These are phyloP conservation scores for Glomus cerebriforme DNA, from an alignment of 192 early-diverging fungal genomes.

Conservation along the genomic window DNA sequence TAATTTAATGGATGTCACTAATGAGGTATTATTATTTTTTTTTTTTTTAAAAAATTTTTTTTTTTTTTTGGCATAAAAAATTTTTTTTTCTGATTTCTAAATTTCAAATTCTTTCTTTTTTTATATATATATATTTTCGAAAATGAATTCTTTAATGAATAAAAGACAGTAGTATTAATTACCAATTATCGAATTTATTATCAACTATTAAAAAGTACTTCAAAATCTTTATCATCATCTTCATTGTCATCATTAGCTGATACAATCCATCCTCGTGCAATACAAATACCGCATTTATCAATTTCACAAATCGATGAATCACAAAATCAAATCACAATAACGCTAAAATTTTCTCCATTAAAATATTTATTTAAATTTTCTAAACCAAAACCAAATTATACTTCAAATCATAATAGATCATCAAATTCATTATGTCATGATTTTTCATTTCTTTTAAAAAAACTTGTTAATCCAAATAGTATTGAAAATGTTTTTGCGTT, in stretches of 20 bases:
- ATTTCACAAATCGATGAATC: conserved; percentile 22
- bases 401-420: not conserved
- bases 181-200: conserved; percentile 32
- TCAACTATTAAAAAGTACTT: conserved; percentile 21
- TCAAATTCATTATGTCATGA: conserved; percentile 29
- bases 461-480: not conserved
- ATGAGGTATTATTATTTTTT: conserved; percentile 20
- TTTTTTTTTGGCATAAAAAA: not conserved
- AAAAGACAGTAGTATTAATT: conserved; percentile 18
- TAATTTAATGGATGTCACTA: not conserved
- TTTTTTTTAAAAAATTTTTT: not conserved
- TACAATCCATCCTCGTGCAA: not conserved
- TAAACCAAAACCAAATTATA: conserved; percentile 7
- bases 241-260: not conserved
- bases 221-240: not conserved
- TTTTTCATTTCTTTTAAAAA: conserved; percentile 19
- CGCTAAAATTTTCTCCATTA: conserved; percentile 28
- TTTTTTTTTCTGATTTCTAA: conserved; percentile 7
- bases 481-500: conserved; percentile 28
- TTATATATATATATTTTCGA: too few relatives aligned
- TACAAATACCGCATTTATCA: conserved; percentile 27
- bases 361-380: conserved; percentile 35
- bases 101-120: not conserved
- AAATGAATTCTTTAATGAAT: not conserved
- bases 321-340: conserved; percentile 19